A percentile compares a stretch with the other conserved stretches of the same genome.
These are phyloP conservation scores for Candida chauliodis DNA, from an alignment of 805 yeast genomes.

Conservation along the genomic window DNA sequence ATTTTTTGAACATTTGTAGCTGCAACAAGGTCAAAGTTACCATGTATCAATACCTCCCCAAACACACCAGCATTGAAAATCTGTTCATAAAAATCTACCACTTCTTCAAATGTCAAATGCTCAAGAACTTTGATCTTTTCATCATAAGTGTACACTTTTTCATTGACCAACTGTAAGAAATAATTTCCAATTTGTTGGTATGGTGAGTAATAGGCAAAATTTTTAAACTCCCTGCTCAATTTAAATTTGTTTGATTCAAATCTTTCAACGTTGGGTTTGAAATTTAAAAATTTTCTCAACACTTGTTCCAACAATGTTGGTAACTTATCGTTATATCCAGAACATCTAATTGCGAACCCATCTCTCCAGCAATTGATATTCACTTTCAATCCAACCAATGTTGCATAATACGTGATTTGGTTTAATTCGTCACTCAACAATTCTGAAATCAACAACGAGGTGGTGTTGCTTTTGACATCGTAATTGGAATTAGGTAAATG, in stretches of 20 bases:
- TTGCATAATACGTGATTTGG: conserved; percentile 79
- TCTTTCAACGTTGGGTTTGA: conserved; percentile 51
- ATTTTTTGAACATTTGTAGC: conserved; percentile 49
- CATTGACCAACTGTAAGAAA: conserved; percentile 64
- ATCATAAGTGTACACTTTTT: conserved; percentile 59
- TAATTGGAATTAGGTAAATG: conserved; percentile 61
- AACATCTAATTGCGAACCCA: conserved; percentile 64
- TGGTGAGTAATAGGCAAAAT: conserved; percentile 71
- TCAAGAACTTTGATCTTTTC: conserved; percentile 53
- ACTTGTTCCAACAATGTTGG: conserved; percentile 59
- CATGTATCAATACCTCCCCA: conserved; percentile 71
- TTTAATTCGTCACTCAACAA: conserved; percentile 71
- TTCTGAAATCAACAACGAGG: conserved; percentile 62
- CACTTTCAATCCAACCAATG: conserved; percentile 70
- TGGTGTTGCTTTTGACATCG: conserved; percentile 55
- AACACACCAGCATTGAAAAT: conserved; percentile 54
- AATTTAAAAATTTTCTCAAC: conserved; percentile 48
- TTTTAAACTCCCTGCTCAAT: conserved; percentile 56
- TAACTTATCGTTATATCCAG: conserved; percentile 84
- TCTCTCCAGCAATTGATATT: conserved; percentile 58
- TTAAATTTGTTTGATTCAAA: conserved; percentile 68
- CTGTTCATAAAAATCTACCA: conserved; percentile 46
- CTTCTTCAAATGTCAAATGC: conserved; percentile 44
- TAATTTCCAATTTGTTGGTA: conserved; percentile 70
- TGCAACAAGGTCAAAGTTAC: conserved; percentile 57